These are phyloP conservation scores for Leccinum boreale DNA, from an alignment of 768 basidiomycete genomes.

Conservation along the genomic window DNA sequence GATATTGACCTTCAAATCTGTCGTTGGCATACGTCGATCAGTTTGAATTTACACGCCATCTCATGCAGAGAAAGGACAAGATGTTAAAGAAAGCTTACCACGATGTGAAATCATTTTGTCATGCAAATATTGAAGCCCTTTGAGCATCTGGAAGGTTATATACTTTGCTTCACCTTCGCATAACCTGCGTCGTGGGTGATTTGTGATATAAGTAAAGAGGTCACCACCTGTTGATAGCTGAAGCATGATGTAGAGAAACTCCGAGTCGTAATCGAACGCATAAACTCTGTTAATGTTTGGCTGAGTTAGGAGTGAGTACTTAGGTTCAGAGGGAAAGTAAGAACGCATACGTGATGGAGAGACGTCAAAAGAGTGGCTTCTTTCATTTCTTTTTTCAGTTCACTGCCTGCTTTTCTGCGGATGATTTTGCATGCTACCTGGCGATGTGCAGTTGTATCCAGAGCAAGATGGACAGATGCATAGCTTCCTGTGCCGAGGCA, in stretches of 20 bases:
- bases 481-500: constrained; percentile 80
- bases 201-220: constrained; percentile 81
- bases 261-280: constrained; percentile 59
- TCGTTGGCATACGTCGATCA: constrained; percentile 1
- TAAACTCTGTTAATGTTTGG: constrained; percentile 81
- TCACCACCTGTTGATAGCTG: constrained; percentile 85
- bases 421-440: constrained; percentile 88
- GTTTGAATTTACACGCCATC: neutral
- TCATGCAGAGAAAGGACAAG: neutral
- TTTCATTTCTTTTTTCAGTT: constrained; percentile 58
- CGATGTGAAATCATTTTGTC: constrained; percentile 72
- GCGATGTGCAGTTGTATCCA: constrained; percentile 57
- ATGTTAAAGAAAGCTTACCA: constrained; percentile 41
- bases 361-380: constrained; percentile 73
- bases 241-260: constrained; percentile 79
- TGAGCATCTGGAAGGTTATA: constrained; percentile 76
- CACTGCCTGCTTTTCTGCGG: constrained; percentile 48
- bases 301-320: constrained; percentile 33
- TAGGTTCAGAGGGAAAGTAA: neutral
- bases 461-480: constrained; percentile 76
- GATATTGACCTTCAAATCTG: constrained; percentile 60
- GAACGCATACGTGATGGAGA: constrained; percentile 59
- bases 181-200: constrained; percentile 51
- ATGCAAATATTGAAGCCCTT: constrained; percentile 69
- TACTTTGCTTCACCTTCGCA: constrained; percentile 83